Conservation (phyloP, 345 rosid genomes). For the Microcos paniculata region DNA sequence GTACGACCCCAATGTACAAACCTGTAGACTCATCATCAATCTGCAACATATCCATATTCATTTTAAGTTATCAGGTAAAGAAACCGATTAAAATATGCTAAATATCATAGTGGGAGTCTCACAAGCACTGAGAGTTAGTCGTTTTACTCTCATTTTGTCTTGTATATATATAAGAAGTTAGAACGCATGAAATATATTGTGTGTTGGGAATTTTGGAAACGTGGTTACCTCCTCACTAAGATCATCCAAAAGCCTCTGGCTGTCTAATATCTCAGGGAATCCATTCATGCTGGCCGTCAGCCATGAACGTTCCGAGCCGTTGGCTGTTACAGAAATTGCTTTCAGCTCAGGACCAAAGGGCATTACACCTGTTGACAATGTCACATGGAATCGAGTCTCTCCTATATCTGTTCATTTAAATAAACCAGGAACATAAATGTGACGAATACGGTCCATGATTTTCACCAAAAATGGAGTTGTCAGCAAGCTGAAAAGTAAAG, state of each 20-base stretch:
- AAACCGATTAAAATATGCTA: background rate
- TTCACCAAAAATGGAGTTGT: background rate
- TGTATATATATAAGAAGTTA: background rate
- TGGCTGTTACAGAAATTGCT: constrained; percentile 25
- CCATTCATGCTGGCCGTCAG: constrained; percentile 32
- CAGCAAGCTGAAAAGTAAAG: background rate
- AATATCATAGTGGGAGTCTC: background rate
- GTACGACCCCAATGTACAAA: constrained; percentile 57
- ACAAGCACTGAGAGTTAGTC: background rate
- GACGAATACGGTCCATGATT: background rate
- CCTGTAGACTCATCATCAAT: constrained; percentile 22
- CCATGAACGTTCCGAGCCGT: constrained; percentile 26
- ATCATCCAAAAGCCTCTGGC: constrained; percentile 26
- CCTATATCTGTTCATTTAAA: constrained; percentile 25
- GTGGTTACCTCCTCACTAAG: constrained; percentile 1
- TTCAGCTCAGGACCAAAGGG: constrained; percentile 46
- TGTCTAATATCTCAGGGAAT: constrained; percentile 14
- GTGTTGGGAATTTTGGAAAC: background rate
- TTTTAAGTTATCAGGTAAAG: background rate
- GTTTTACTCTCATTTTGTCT: background rate
- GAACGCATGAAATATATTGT: background rate
- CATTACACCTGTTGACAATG: constrained; percentile 35
- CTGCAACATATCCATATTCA: background rate
- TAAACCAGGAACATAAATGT: background rate
- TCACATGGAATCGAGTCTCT: constrained; percentile 37